A percentile compares a stretch with the other conserved stretches of the same genome.
phyloP scores from a whole-genome alignment of 2,329 filamentous ascomycete species.

The Fusarium virguliforme region DNA sequence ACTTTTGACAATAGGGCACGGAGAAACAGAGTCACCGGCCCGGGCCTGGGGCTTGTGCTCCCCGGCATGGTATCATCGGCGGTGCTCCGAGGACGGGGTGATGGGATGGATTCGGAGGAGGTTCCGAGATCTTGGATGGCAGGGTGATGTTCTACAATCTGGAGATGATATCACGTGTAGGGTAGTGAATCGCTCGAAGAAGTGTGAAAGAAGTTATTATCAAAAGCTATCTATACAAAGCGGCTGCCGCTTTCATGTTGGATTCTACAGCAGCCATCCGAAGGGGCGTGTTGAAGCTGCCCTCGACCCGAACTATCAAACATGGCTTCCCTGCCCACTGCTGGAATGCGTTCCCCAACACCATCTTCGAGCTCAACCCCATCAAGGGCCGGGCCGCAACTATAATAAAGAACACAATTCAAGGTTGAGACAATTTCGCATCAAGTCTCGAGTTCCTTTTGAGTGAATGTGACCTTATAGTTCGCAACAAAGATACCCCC shows the following conservation, averaged over 20 bases:
- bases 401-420: no score
- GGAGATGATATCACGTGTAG: background rate
- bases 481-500: background rate
- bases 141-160: background rate
- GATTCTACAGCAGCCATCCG: background rate
- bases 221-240: background rate
- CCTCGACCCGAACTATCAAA: background rate
- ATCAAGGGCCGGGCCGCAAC: no score
- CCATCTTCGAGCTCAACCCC: background rate
- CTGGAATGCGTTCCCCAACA: background rate
- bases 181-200: background rate
- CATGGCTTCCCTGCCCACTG: background rate
- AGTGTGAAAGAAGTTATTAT: background rate
- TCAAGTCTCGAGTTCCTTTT: background rate
- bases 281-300: slow-evolving; percentile 2
- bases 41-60: background rate
- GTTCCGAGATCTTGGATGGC: background rate
- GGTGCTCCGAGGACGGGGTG: background rate
- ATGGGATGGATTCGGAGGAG: background rate
- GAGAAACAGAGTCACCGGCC: slow-evolving; percentile 7
- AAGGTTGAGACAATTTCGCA: background rate
- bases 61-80: background rate
- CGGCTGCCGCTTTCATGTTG: background rate
- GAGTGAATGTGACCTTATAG: background rate
- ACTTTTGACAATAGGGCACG: slow-evolving; percentile 12